Percentiles rank a stretch among this genome's conserved stretches.
phyloP scores from a whole-genome alignment of 495 filamentous ascomycete species.

The Tuber aestivum region DNA sequence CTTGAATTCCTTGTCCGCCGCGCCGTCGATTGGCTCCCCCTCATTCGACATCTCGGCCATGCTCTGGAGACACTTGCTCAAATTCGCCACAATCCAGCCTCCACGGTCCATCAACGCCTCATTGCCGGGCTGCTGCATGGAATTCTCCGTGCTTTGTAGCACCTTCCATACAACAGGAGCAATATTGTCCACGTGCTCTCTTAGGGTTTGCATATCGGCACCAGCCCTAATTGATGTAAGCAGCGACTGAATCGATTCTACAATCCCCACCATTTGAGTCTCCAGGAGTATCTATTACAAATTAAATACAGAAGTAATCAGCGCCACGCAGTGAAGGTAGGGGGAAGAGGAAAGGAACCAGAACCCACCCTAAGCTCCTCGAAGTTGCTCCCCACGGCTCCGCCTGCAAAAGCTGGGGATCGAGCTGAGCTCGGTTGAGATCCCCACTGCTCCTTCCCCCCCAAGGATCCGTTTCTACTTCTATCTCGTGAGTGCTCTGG shows the following conservation, averaged over 20 bases:
- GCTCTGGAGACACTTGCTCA: conserved; percentile 59
- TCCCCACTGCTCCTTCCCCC: conserved; percentile 16
- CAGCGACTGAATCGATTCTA: conserved; percentile 75
- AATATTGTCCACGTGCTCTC: conserved; percentile 65
- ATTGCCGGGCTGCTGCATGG: conserved; percentile 49
- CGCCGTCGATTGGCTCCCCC: conserved; percentile 49
- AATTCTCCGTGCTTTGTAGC: conserved; percentile 58
- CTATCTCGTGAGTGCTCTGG: conserved; percentile 20
- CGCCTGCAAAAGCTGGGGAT: conserved; percentile 42
- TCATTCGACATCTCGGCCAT: conserved; percentile 62
- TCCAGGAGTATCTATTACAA: conserved; percentile 65
- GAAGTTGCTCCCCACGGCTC: conserved; percentile 53
- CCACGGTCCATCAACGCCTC: conserved; percentile 51
- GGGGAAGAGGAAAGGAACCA: conserved; percentile 37
- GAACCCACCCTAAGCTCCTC: conserved; percentile 64
- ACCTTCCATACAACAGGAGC: conserved; percentile 64
- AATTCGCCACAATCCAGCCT: conserved; percentile 57
- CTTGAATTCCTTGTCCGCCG: conserved; percentile 58
- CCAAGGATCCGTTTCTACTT: conserved; percentile 14
- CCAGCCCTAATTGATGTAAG: conserved; percentile 71
- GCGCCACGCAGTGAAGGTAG: conserved; percentile 26
- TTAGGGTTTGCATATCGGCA: conserved; percentile 59
- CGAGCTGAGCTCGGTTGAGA: conserved; percentile 8
- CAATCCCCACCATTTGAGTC: conserved; percentile 72
- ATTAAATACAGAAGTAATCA: conserved; percentile 20